A percentile compares a stretch with the other conserved stretches of the same genome.
phyloP scores from a whole-genome alignment of 192 early-diverging fungal genomes.

The Backusella westeae region DNA sequence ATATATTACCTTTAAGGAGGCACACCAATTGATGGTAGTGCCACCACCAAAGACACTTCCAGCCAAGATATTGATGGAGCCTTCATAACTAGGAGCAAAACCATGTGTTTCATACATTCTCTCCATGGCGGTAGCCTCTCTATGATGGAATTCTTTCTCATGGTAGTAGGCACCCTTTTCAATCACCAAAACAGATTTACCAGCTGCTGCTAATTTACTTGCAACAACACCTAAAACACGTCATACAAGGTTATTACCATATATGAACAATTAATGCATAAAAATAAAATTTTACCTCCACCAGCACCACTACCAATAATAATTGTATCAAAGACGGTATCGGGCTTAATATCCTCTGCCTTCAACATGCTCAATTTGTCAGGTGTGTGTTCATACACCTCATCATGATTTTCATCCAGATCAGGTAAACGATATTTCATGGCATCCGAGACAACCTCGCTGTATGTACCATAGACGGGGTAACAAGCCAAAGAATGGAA shows the following conservation, averaged over 20 bases:
- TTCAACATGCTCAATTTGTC: background rate
- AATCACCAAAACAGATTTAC: slow-evolving; percentile 66
- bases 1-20: slow-evolving; percentile 51
- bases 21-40: slow-evolving; percentile 68
- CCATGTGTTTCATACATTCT: slow-evolving; percentile 59
- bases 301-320: slow-evolving; percentile 71
- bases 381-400: slow-evolving; percentile 23
- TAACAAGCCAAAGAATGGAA: slow-evolving; percentile 25
- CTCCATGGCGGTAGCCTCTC: slow-evolving; percentile 47
- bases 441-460: slow-evolving; percentile 12
- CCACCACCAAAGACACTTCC: slow-evolving; percentile 77
- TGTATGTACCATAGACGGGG: slow-evolving; percentile 13
- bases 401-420: slow-evolving; percentile 43
- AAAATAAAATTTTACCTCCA: slow-evolving; percentile 39
- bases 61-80: slow-evolving; percentile 51
- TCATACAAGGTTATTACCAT: background rate
- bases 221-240: slow-evolving; percentile 46
- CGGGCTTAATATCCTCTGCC: background rate
- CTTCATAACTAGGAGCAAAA: slow-evolving; percentile 47
- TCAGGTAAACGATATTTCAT: slow-evolving; percentile 54
- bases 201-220: slow-evolving; percentile 60
- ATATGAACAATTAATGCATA: background rate
- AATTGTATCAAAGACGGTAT: slow-evolving; percentile 51
- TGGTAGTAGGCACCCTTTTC: slow-evolving; percentile 69
- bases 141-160: slow-evolving; percentile 48